phyloP scores from a whole-genome alignment of 1,139 yeast species.

The Neolecta irregularis region DNA sequence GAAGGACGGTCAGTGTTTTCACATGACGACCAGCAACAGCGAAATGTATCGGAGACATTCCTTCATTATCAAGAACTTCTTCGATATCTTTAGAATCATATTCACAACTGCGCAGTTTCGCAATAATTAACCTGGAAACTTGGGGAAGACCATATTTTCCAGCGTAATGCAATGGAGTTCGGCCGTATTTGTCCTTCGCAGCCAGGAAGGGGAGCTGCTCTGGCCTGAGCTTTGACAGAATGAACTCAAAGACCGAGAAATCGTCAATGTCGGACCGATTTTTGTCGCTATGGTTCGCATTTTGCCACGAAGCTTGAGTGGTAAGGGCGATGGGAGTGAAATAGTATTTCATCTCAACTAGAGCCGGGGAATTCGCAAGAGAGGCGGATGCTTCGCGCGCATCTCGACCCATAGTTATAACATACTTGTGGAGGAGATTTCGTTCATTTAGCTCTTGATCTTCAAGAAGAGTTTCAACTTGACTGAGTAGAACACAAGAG shows the following conservation, averaged over 20 bases:
- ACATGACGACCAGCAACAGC: slow-evolving; percentile 78
- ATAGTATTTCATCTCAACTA: slow-evolving; percentile 20
- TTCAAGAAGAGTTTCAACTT: slow-evolving; percentile 32
- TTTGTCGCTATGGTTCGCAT: slow-evolving; percentile 47
- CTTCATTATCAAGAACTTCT: slow-evolving; percentile 75
- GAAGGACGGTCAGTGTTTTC: slow-evolving; percentile 47
- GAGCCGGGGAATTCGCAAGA: slow-evolving; percentile 9
- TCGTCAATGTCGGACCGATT: slow-evolving; percentile 42
- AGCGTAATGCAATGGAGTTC: slow-evolving; percentile 84
- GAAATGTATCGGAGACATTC: slow-evolving; percentile 65
- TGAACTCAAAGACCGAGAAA: slow-evolving; percentile 37
- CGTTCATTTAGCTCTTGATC: slow-evolving; percentile 59
- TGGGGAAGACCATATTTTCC: slow-evolving; percentile 71
- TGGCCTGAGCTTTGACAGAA: slow-evolving; percentile 39
- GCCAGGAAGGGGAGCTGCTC: slow-evolving; percentile 40
- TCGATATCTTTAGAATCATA: slow-evolving; percentile 43
- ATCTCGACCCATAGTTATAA: slow-evolving; percentile 27
- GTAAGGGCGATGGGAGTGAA: slow-evolving; percentile 38
- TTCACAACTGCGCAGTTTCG: slow-evolving; percentile 36
- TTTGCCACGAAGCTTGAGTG: slow-evolving; percentile 27
- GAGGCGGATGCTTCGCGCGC: not conserved
- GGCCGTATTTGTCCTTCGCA: slow-evolving; percentile 54
- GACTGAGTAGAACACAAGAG: slow-evolving; percentile 35
- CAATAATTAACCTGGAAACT: slow-evolving; percentile 42
- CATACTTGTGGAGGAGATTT: slow-evolving; percentile 70